Evolutionary conservation across 148 eudicot genomes (phyloP).

Genomic region (Chenopodium formosanum): DNA sequence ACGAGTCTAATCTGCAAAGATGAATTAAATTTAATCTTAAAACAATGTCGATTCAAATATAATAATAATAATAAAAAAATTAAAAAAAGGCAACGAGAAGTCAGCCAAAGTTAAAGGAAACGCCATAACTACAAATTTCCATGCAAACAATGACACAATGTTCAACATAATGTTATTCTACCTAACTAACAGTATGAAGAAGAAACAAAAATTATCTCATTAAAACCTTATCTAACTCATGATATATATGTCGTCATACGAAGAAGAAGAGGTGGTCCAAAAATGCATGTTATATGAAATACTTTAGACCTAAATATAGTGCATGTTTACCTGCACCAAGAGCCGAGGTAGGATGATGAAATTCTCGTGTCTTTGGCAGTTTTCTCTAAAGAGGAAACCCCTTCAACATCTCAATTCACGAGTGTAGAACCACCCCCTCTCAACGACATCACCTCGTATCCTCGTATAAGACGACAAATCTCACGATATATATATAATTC

Average conservation of each 20-base stretch:
- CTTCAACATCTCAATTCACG: conserved; percentile 2
- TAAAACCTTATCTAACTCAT: not conserved
- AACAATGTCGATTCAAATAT: too few relatives aligned
- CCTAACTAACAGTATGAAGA: not conserved
- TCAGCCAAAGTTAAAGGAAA: not conserved
- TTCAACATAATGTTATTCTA: not conserved
- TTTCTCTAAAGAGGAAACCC: not conserved
- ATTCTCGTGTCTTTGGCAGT: conserved; percentile 20
- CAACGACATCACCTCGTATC: too few relatives aligned
- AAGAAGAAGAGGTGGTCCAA: conserved; percentile 23
- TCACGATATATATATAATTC: not conserved
- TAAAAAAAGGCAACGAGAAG: not conserved
- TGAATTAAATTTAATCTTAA: too few relatives aligned
- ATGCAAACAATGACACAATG: not conserved
- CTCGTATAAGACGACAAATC: not conserved
- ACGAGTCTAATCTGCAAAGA: too few relatives aligned
- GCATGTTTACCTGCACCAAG: conserved; percentile 10
- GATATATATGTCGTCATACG: conserved; percentile 2
- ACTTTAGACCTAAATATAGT: conserved; percentile 4
- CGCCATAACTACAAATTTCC: not conserved
- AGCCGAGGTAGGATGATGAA: conserved; percentile 7
- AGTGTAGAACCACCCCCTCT: not conserved
- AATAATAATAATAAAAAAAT: too few relatives aligned
- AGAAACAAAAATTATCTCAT: not conserved
- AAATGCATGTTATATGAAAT: not conserved